Conservation (phyloP, 2,329 filamentous ascomycete species). For the Fusarium napiforme region DNA sequence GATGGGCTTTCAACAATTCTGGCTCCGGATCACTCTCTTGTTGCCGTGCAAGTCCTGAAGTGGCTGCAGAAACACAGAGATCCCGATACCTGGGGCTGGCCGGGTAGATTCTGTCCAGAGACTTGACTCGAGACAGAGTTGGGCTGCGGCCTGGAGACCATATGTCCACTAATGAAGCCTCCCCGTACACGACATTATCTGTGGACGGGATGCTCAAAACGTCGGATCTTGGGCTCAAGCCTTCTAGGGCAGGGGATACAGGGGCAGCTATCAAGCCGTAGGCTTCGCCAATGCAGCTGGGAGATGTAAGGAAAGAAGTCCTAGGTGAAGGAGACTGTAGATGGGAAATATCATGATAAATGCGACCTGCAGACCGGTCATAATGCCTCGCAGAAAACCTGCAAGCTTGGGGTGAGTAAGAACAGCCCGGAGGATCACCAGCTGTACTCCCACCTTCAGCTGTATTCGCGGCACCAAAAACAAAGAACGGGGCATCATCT, state of each 20-base stretch:
- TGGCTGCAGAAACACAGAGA: slow-evolving; percentile 42
- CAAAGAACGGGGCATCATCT: slow-evolving; percentile 59
- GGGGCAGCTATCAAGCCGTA: slow-evolving; percentile 39
- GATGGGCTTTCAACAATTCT: slow-evolving; percentile 27
- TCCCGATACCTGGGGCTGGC: slow-evolving; percentile 48
- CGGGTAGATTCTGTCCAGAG: slow-evolving; percentile 52
- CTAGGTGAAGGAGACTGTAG: slow-evolving; percentile 38
- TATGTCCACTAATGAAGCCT: slow-evolving; percentile 54
- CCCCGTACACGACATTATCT: slow-evolving; percentile 54
- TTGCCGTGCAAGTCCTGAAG: slow-evolving; percentile 36
- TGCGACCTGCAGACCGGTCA: slow-evolving; percentile 40
- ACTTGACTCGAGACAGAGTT: slow-evolving; percentile 49
- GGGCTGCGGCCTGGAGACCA: slow-evolving; percentile 41
- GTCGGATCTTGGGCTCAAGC: slow-evolving; percentile 50
- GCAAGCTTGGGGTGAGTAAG: slow-evolving; percentile 35
- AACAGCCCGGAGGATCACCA: slow-evolving; percentile 27
- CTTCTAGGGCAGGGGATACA: slow-evolving; percentile 33
- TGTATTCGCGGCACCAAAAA: slow-evolving; percentile 55
- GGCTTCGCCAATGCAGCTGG: slow-evolving; percentile 51
- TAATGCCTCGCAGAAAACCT: slow-evolving; percentile 47
- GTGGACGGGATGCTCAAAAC: slow-evolving; percentile 48
- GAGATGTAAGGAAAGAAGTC: slow-evolving; percentile 31
- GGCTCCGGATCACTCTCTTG: slow-evolving; percentile 12
- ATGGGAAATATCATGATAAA: slow-evolving; percentile 35
- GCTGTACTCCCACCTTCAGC: slow-evolving; percentile 35